Conservation (phyloP, 495 filamentous ascomycete genomes). For the Aspergillus egyptiacus region DNA sequence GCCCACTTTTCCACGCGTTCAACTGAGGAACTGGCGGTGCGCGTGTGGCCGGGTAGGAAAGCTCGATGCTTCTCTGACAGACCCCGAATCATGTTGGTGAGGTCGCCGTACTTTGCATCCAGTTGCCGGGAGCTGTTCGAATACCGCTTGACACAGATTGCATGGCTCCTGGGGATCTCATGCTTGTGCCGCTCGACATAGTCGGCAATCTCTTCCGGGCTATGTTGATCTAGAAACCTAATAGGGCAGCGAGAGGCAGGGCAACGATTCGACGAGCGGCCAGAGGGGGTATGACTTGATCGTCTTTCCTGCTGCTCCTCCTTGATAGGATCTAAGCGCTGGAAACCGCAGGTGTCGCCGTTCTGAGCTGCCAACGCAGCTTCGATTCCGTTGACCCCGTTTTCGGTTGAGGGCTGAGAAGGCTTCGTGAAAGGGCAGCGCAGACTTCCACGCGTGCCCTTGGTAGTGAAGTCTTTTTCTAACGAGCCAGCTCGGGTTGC, state of each 20-base stretch:
- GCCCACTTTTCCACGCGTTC: slow-evolving; percentile 77
- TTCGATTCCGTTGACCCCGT: slow-evolving; percentile 23
- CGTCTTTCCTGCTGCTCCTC: slow-evolving; percentile 37
- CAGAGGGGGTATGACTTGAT: slow-evolving; percentile 32
- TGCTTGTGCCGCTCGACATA: slow-evolving; percentile 92
- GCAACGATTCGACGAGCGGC: slow-evolving; percentile 56
- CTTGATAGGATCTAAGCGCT: slow-evolving; percentile 41
- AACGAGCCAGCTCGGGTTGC: slow-evolving; percentile 33
- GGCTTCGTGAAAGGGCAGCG: slow-evolving; percentile 44
- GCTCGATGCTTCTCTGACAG: slow-evolving; percentile 77
- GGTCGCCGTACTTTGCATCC: slow-evolving; percentile 84
- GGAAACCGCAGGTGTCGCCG: slow-evolving; percentile 31
- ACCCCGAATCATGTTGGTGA: slow-evolving; percentile 86
- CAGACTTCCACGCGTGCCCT: slow-evolving; percentile 37
- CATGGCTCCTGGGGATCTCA: slow-evolving; percentile 83
- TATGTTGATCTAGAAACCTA: slow-evolving; percentile 80
- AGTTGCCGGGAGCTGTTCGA: slow-evolving; percentile 75
- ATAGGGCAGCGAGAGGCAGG: slow-evolving; percentile 86
- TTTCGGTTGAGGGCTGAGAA: slow-evolving; percentile 24
- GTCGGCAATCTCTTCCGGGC: slow-evolving; percentile 80
- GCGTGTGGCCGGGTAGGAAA: slow-evolving; percentile 57
- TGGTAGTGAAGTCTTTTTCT: slow-evolving; percentile 45
- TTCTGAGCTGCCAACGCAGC: slow-evolving; percentile 26
- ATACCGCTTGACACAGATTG: slow-evolving; percentile 81
- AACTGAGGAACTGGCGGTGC: slow-evolving; percentile 37